A percentile compares a stretch with the other conserved stretches of the same genome.
Conservation (phyloP, 768 basidiomycete species). For the Russula earlei region DNA sequence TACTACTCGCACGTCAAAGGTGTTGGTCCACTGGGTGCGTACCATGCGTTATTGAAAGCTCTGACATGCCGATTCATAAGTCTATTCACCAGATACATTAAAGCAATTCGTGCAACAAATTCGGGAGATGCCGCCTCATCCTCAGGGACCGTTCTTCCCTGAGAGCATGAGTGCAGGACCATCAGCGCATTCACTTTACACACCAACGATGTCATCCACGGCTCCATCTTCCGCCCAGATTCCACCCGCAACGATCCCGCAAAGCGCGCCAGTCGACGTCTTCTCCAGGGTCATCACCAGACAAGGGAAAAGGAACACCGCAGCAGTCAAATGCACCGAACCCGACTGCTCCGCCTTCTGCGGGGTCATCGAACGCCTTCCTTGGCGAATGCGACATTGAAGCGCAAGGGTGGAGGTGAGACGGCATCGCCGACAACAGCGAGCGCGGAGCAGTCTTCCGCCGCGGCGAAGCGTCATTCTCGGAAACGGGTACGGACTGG, state of each 20-base stretch:
- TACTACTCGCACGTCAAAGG: constrained; percentile 43
- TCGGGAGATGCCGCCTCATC: constrained; percentile 23
- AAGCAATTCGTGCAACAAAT: constrained; percentile 32
- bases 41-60: constrained; percentile 17
- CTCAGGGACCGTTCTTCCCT: constrained; percentile 3
- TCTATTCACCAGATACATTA: constrained; percentile 33
- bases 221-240: constrained; percentile 12
- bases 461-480: constrained; percentile 37
- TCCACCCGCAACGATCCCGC: constrained; percentile 36
- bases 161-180: constrained; percentile 17
- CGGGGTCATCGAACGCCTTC: constrained; percentile 24
- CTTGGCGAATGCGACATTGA: constrained; percentile 25
- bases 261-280: constrained; percentile 6
- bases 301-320: constrained; percentile 19
- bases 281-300: constrained; percentile 12
- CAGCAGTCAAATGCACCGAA: constrained; percentile 20
- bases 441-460: constrained; percentile 35
- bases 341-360: constrained; percentile 6
- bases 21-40: constrained; percentile 61
- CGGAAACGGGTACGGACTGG: constrained; percentile 49
- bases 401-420: constrained; percentile 29
- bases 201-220: constrained; percentile 13
- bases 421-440: constrained; percentile 44
- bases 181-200: constrained; percentile 14
- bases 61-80: not conserved